Evolutionary conservation across 2,329 filamentous ascomycete genomes (phyloP), one percentile per base, ranked within the genome.

Genomic region (Cercospora sp.): DNA sequence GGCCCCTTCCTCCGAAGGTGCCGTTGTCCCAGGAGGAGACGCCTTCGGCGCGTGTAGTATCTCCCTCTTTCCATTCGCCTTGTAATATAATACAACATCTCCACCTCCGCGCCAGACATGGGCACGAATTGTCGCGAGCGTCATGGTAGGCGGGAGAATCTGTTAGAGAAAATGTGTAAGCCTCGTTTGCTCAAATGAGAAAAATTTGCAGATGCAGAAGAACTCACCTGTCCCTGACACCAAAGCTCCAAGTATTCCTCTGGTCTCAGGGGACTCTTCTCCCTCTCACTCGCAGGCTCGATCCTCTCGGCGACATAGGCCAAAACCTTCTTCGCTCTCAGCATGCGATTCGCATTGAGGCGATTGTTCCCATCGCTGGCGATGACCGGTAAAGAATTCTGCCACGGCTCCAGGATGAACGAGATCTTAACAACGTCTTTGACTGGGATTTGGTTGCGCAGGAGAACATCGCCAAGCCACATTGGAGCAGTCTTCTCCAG

Each of bases 401-500:
- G 86, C 81, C 87, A 93, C 0, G 95, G 94, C 73, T 95, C 88
- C 26, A 99, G 84, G 16, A 97, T 87, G 76, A 99, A 99, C 3
- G 92, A 94, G n/a, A 98, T 90, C 84, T 99, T 99, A 73, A 94
- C 88, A 1, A 94, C 89, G n/a, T 98, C 95, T 82, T 98, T 98
- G 67, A 85, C 81, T 0, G 93, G 92, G 8, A 92, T 87, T 77
- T 88, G 86, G 77, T 97, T 97, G 83, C 85, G 84, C 58, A 99
- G 83, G 13, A 99, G 83, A 39, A 97, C 87, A 71, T 98, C 94
- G 13, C 91, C 94, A 6, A 99, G 84, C 95, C 95, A 99, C 83
- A 91, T 90, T 1, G 95, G 94, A 5, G 91, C 93, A 48, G 90
- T 87, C 75, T 92, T 91, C 81, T 98, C 94, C 63, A 99, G 90